Evolutionary conservation across 441 rosid species (phyloP).

Genomic region (Monsonia emarginata): DNA sequence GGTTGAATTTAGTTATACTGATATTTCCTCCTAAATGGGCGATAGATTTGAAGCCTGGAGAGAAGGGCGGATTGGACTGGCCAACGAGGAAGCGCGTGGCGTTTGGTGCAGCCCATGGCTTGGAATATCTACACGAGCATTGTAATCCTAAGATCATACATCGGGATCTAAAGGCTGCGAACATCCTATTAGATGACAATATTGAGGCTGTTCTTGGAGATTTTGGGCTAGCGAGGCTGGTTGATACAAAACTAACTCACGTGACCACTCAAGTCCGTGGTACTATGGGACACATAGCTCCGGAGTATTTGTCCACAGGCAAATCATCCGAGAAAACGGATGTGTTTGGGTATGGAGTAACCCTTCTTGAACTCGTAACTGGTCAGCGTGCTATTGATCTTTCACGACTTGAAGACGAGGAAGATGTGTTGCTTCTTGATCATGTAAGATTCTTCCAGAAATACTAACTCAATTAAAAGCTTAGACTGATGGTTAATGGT

Average conservation of each 20-base stretch:
- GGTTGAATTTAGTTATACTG: too few species aligned
- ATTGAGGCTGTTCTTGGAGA: constrained; percentile 50
- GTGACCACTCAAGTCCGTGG: constrained; percentile 54
- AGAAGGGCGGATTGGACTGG: constrained; percentile 42
- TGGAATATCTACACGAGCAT: constrained; percentile 45
- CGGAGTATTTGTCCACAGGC: constrained; percentile 49
- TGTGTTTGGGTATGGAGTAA: constrained; percentile 51
- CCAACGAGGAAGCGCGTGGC: constrained; percentile 36
- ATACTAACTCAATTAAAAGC: too few species aligned
- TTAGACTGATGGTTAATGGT: too few species aligned
- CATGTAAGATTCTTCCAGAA: constrained; percentile 30
- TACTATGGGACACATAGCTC: constrained; percentile 56
- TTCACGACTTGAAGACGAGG: constrained; percentile 50
- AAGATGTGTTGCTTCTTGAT: constrained; percentile 50
- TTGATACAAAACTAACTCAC: constrained; percentile 36
- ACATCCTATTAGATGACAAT: constrained; percentile 40
- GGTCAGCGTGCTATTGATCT: constrained; percentile 53
- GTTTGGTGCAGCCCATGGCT: constrained; percentile 42
- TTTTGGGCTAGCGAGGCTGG: constrained; percentile 41
- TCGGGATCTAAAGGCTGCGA: constrained; percentile 50
- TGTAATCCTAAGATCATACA: constrained; percentile 52
- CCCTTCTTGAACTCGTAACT: constrained; percentile 45
- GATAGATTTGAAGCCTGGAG: constrained; percentile 41
- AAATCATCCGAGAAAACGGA: constrained; percentile 50
- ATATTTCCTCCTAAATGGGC: not conserved